Conservation (phyloP, 2,329 filamentous ascomycete species). For the Pezicula rhizophila region DNA sequence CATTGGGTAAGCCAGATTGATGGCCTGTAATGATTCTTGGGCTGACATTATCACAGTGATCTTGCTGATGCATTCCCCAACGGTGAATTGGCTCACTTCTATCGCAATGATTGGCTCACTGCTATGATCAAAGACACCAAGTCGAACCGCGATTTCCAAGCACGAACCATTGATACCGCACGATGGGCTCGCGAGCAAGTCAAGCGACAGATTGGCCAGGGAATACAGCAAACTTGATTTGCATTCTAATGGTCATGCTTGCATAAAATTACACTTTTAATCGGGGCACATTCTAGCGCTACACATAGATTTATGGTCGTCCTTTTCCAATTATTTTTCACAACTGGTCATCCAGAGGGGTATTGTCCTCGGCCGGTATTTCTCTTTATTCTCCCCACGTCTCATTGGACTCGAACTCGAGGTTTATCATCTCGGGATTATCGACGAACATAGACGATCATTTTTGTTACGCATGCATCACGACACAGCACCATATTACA, state of each 20-base stretch:
- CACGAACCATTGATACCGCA: constrained; percentile 86
- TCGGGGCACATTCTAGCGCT: constrained; percentile 2
- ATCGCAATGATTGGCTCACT: constrained; percentile 88
- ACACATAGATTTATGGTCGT: constrained; percentile 4
- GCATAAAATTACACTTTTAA: constrained; percentile 19
- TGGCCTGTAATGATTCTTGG: not conserved
- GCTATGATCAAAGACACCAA: constrained; percentile 88
- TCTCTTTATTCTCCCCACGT: constrained; percentile 12
- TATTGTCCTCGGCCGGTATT: constrained; percentile 29
- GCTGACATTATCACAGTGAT: constrained; percentile 52
- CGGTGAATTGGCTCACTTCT: constrained; percentile 76
- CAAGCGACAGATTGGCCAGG: constrained; percentile 69
- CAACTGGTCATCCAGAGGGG: constrained; percentile 25
- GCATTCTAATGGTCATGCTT: constrained; percentile 7
- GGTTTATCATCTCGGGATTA: constrained; percentile 3
- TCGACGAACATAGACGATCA: no score
- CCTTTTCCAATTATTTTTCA: constrained; percentile 12
- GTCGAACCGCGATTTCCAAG: constrained; percentile 77
- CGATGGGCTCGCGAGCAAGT: constrained; percentile 97
- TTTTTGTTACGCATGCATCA: constrained; percentile 3
- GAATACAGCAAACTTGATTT: constrained; percentile 27
- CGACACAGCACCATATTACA: constrained; percentile 8
- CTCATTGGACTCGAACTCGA: constrained; percentile 1
- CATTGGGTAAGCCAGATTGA: constrained; percentile 64
- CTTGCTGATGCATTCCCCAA: constrained; percentile 89